Conservation (phyloP, 257 asterid species). For the Nicotiana attenuata region DNA sequence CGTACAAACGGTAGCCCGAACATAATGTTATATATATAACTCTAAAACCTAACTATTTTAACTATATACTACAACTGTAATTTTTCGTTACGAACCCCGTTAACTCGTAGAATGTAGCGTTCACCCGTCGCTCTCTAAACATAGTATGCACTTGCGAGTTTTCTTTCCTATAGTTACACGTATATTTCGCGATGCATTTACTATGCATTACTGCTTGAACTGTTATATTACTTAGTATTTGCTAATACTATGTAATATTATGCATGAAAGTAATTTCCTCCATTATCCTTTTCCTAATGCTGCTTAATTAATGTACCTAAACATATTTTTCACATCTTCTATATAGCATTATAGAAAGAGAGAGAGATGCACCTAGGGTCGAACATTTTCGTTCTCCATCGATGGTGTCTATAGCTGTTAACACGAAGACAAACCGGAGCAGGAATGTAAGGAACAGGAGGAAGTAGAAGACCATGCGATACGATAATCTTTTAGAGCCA, state of each 20-base stretch:
- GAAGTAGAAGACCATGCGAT: constrained; percentile 63
- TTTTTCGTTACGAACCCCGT: no score
- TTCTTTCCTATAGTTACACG: neutral
- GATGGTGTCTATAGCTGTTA: constrained; percentile 65
- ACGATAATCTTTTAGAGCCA: constrained; percentile 62
- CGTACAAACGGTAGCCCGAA: no score
- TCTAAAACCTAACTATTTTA: no score
- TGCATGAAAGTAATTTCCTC: neutral
- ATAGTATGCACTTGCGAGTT: neutral
- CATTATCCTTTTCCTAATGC: neutral
- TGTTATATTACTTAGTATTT: neutral
- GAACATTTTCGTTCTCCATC: constrained; percentile 62
- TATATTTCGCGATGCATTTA: neutral
- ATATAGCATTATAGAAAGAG: neutral
- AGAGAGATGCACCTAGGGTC: constrained; percentile 40
- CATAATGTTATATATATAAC: no score
- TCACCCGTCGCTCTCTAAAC: neutral
- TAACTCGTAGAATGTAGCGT: no score
- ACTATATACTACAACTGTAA: no score
- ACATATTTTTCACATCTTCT: neutral
- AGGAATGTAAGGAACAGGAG: constrained; percentile 65
- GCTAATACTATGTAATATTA: neutral
- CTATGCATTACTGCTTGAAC: neutral
- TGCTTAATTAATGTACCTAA: neutral
- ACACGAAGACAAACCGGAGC: constrained; percentile 68